Evolutionary conservation across 1,284 basidiomycete species (phyloP).

Genomic region (Cystobasidium pallidum): DNA sequence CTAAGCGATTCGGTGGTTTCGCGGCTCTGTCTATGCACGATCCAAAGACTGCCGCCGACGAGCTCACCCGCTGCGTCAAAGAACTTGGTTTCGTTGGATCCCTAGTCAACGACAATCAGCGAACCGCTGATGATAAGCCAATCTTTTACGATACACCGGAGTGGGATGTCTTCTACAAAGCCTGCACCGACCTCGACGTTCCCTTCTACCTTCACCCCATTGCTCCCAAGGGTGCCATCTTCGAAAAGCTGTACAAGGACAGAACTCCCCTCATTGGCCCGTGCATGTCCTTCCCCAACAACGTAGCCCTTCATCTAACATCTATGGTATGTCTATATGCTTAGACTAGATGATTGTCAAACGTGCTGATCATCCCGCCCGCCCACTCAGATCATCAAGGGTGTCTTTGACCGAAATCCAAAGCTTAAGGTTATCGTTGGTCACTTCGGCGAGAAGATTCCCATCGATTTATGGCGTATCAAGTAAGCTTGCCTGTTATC

Average conservation of each 20-base stretch:
- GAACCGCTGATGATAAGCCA: conserved; percentile 49
- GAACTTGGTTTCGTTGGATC: conserved; percentile 52
- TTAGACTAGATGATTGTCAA: neutral
- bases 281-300: conserved; percentile 55
- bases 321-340: conserved; percentile 49
- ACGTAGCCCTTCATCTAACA: conserved; percentile 55
- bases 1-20: conserved; percentile 55
- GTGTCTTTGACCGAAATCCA: conserved; percentile 56
- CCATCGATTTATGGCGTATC: conserved; percentile 56
- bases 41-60: conserved; percentile 54
- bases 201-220: conserved; percentile 57
- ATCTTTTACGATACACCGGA: conserved; percentile 53
- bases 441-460: conserved; percentile 56
- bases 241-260: conserved; percentile 54
- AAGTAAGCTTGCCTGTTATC: conserved; percentile 30
- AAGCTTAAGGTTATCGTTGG: conserved; percentile 57
- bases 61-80: conserved; percentile 54
- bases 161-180: conserved; percentile 54
- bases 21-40: conserved; percentile 56
- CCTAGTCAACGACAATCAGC: conserved; percentile 53
- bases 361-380: neutral
- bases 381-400: conserved; percentile 52
- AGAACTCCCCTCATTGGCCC: conserved; percentile 55
- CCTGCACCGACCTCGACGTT: conserved; percentile 54
- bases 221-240: conserved; percentile 55